Evolutionary conservation across 306 rosid species (phyloP).

Genomic region (Carpinus fangiana): DNA sequence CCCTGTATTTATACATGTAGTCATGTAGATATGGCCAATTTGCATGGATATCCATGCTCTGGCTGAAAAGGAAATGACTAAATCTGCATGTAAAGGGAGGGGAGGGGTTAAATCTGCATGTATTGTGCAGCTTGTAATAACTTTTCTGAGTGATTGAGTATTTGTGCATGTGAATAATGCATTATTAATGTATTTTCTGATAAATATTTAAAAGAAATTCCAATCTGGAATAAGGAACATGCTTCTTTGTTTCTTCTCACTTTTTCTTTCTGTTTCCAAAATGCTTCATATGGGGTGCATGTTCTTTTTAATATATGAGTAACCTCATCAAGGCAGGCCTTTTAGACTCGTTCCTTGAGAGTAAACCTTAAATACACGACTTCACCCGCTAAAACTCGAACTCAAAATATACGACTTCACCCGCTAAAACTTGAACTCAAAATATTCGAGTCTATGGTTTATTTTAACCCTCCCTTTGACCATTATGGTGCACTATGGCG

Average conservation of each 20-base stretch:
- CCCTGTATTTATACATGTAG: background rate
- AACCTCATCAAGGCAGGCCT: no score
- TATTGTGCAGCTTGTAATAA: slow-evolving; percentile 1
- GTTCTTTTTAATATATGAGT: no score
- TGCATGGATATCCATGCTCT: background rate
- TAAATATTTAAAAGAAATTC: background rate
- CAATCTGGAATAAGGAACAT: background rate
- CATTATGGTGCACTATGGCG: no score
- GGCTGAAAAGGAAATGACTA: background rate
- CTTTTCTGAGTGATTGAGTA: background rate
- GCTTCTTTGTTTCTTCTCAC: background rate
- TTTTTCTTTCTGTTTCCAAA: background rate
- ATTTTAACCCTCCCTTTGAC: no score
- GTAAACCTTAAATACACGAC: no score
- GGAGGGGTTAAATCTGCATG: background rate
- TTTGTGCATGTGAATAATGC: slow-evolving; percentile 22
- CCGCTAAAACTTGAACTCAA: no score
- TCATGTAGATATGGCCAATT: background rate
- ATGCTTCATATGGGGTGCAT: background rate
- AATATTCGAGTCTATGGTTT: no score
- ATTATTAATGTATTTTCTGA: background rate
- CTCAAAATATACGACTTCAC: no score
- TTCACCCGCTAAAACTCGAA: no score
- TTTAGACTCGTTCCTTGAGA: no score
- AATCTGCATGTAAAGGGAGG: background rate